These are phyloP conservation scores for Rostrohypoxylon terebratum DNA, from an alignment of 495 filamentous ascomycete species.

Conservation along the genomic window DNA sequence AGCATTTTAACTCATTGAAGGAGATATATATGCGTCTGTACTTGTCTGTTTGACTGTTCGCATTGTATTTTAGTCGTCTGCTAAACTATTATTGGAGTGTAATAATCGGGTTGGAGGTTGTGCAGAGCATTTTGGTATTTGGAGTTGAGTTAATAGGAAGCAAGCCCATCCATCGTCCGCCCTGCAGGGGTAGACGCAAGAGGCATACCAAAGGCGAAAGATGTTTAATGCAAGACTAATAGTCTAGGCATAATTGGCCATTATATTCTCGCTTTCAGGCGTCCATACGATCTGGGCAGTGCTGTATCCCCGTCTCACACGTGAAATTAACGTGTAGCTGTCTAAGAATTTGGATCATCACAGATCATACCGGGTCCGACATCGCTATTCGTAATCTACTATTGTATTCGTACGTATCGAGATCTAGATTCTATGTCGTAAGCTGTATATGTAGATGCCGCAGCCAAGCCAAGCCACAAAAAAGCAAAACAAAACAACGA, in stretches of 20 bases:
- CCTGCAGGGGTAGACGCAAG: constrained; percentile 8
- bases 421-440: constrained; percentile 26
- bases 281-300: neutral
- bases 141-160: constrained; percentile 18
- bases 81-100: constrained; percentile 5
- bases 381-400: constrained; percentile 12
- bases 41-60: constrained; percentile 2
- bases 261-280: neutral
- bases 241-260: constrained; percentile 24
- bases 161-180: constrained; percentile 8
- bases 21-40: neutral
- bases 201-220: neutral
- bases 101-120: constrained; percentile 3
- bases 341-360: neutral
- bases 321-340: too few species aligned
- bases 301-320: neutral
- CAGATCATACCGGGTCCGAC: neutral
- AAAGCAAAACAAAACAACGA: neutral
- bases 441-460: constrained; percentile 9
- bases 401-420: neutral
- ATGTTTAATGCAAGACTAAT: constrained; percentile 20
- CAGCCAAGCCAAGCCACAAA: constrained; percentile 3
- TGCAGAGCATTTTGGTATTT: constrained; percentile 17
- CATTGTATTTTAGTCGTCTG: constrained; percentile 21
- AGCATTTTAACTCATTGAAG: constrained; percentile 5